Evolutionary conservation across 2,329 filamentous ascomycete genomes (phyloP).

Genomic region (Orbilia blumenaviensis): DNA sequence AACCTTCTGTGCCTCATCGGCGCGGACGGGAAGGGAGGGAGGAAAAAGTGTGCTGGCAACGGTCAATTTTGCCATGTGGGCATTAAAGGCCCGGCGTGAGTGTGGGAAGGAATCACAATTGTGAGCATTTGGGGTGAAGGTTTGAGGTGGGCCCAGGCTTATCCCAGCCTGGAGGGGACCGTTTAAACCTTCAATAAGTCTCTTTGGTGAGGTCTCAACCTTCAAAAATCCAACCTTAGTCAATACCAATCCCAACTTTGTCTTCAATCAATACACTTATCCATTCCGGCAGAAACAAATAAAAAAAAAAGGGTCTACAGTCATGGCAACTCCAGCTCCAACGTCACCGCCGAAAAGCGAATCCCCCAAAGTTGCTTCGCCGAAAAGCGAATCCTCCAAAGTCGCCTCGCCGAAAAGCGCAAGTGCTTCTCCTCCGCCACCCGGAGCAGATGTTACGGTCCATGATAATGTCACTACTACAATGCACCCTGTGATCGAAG

Average conservation of each 20-base stretch:
- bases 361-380: neutral
- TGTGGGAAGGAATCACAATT: constrained; percentile 3
- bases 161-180: neutral
- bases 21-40: neutral
- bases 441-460: neutral
- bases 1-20: constrained; percentile 17
- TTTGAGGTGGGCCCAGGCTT: neutral
- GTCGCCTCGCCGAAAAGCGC: neutral
- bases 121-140: neutral
- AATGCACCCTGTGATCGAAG: constrained; percentile 16
- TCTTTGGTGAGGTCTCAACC: no score
- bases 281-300: neutral
- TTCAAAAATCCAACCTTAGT: neutral
- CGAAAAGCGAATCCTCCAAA: no score
- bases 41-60: constrained; percentile 24
- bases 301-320: neutral
- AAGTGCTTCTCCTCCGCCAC: neutral
- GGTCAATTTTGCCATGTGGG: constrained; percentile 30
- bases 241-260: neutral
- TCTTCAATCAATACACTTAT: neutral
- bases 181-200: constrained; percentile 7
- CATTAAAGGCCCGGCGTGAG: constrained; percentile 8
- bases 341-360: constrained; percentile 15
- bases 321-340: constrained; percentile 4
- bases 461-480: constrained; percentile 30